Conservation (phyloP, 148 eudicot genomes). For the Limonium bicolor region DNA sequence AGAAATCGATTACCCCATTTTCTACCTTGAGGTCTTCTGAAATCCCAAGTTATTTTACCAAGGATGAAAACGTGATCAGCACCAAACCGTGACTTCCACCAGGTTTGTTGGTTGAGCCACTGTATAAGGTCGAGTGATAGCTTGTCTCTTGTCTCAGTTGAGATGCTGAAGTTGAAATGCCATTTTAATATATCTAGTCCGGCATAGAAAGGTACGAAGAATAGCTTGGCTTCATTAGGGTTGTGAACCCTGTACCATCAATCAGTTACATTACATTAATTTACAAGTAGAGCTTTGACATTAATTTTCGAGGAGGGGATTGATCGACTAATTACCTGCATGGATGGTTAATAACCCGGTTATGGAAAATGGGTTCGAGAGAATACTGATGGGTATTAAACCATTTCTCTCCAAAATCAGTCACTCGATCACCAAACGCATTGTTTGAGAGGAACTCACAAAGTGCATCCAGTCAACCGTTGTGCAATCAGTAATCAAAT, state of each 20-base stretch:
- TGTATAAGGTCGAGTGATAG: slow-evolving; percentile 33
- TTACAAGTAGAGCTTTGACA: no score
- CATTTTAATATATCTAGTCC: slow-evolving; percentile 56
- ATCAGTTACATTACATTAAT: no score
- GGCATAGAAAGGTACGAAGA: slow-evolving; percentile 71
- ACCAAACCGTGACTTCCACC: slow-evolving; percentile 44
- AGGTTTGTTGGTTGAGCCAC: slow-evolving; percentile 32
- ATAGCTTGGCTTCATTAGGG: slow-evolving; percentile 41
- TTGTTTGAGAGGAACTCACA: no score
- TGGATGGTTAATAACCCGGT: no score
- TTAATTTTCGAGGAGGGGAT: no score
- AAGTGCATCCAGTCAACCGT: no score
- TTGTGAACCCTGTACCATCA: slow-evolving; percentile 25
- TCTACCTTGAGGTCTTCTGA: slow-evolving; percentile 23
- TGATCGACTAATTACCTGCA: no score
- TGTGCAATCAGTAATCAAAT: no score
- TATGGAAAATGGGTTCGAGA: no score
- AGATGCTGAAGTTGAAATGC: slow-evolving; percentile 44
- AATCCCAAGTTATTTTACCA: slow-evolving; percentile 82
- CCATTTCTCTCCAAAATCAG: no score
- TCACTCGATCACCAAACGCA: no score
- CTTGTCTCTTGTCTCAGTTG: slow-evolving; percentile 38
- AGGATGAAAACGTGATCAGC: slow-evolving; percentile 62
- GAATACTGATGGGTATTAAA: no score
- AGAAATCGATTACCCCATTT: slow-evolving; percentile 31